Base-by-base conservation (phyloP, 176 grass and related monocot genomes). In the bread wheat (Triticum aestivum) region DNA sequence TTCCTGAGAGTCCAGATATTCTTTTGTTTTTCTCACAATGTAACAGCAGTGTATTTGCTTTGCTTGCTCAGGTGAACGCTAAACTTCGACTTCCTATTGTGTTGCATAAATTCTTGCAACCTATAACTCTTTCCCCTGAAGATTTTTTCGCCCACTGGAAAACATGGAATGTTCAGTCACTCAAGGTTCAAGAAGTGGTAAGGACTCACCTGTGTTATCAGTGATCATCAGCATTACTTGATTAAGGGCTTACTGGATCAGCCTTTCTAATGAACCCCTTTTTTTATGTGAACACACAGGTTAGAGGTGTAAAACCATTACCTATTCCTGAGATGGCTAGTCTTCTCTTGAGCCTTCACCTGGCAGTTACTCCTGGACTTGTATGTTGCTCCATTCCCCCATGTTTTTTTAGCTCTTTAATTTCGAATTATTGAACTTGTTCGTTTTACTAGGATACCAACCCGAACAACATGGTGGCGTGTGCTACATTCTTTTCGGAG, bases 151-250 rank as follows among this genome's bases (percentile, higher is more conserved):
- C 88, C 11, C 97, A 98, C 61, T 98, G 97, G 97, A 96, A 98
- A 94, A 87, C 94, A 63, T 87, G 95, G 49, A 90, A 78, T 78
- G 94, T 89, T 65, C 97, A 93, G 59, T 85, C 92, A 59, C 61
- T 96, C 15, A 99, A 96, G 92, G 82, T 96, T 85, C 97, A 99
- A 93, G 97, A 99, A 99, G 97, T 99, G 94, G 94, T 96, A 91
- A 88, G 86, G 9, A 56, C 79, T 79, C 44, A 30, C 21, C 72
- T 85, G 41, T 89, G 2, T 52, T 77, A 29, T 26, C 32, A 54
- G 6, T 77, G 20, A 32, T 79, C 42, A 73, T 73, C 15, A 74
- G 5, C 21, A 80, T 45, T 61, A 41, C 41, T 90, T 65, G 21
- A n/a, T 77, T 77, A 17, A 81, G 20, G 84, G 30, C 39, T 63